Evolutionary conservation across 192 early-diverging fungal genomes (phyloP), one percentile per base, ranked within the genome.

Genomic region (Lunasporangiospora selenospora): DNA sequence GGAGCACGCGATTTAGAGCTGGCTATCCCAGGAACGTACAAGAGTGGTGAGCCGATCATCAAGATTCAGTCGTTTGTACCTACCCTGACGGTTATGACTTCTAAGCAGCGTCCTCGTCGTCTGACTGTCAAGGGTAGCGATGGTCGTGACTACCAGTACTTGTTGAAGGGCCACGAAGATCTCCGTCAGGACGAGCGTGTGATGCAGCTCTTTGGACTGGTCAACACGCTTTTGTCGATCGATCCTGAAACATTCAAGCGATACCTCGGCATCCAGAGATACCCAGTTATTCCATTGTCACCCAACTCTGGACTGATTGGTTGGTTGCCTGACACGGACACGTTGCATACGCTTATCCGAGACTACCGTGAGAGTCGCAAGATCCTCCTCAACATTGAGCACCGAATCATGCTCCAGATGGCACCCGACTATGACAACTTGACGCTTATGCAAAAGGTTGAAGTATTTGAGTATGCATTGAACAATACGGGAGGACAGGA

Each of bases 151-250:
- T 98, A 97, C 62, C 88, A 89, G 67, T 99, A 87, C 58, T 67
- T 98, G 46, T 82, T 98, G 44, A 99, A 99, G 81, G 98, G 94
- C 38, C 95, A 95, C 62, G 97, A 99, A 77, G 97, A 99, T 83
- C 73, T 99, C 40, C 90, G 96, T 42, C 95, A 98, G 75, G 98
- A 99, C 66, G 98, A 99, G 81, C 90, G 98, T 44, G 96, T 95
- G 12, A 99, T 99, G 96, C 97, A 99, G 76, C 66, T 98, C 32
- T 99, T 99, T 83, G 95, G 93, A 15, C 86, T 99, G 24, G 92
- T 99, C 37, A 99, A 98, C 75, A 95, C 94, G 4, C 65, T 98
- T 23, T 83, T 99, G 0, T 79, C 78, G 6, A 79, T 78, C 6
- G 93, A 98, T 66, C 65, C 90, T 0, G 93, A 96, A 54, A 97